phyloP scores from a whole-genome alignment of 78 protist species.

The Cavenderia fasciculata region DNA sequence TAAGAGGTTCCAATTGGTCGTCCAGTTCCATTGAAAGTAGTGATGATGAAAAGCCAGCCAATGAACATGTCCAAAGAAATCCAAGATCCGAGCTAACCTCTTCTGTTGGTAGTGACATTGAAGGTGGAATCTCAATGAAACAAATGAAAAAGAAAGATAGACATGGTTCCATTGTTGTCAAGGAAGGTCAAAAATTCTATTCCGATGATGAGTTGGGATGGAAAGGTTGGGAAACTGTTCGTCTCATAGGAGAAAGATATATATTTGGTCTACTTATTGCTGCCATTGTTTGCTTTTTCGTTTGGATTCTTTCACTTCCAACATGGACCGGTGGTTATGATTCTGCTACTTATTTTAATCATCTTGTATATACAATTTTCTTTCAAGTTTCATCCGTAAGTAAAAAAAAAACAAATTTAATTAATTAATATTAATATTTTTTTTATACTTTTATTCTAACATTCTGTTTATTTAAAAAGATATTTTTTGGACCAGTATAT shows the following conservation, averaged over 20 bases:
- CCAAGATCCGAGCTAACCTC: no score
- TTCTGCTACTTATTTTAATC: neutral
- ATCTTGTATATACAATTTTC: neutral
- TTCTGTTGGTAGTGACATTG: no score
- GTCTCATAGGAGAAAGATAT: slow-evolving; percentile 25
- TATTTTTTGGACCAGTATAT: slow-evolving; percentile 58
- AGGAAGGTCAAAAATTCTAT: neutral
- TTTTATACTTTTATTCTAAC: neutral
- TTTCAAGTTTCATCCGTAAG: slow-evolving; percentile 30
- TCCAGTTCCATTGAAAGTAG: no score
- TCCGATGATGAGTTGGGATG: slow-evolving; percentile 8
- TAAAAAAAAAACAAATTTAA: neutral
- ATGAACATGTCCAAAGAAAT: no score
- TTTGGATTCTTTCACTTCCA: slow-evolving; percentile 4
- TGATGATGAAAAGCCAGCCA: no score
- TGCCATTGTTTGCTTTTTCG: slow-evolving; percentile 3
- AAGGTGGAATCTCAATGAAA: no score
- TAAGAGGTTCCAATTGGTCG: no score
- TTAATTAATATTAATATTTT: no score
- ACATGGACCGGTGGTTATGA: neutral
- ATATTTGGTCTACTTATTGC: slow-evolving; percentile 41
- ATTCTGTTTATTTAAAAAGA: neutral
- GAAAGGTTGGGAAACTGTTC: slow-evolving; percentile 21
- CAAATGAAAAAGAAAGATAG: no score
- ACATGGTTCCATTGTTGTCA: no score